Conservation (phyloP, 163 green algal genomes). For the Smithsoniella earleae region DNA sequence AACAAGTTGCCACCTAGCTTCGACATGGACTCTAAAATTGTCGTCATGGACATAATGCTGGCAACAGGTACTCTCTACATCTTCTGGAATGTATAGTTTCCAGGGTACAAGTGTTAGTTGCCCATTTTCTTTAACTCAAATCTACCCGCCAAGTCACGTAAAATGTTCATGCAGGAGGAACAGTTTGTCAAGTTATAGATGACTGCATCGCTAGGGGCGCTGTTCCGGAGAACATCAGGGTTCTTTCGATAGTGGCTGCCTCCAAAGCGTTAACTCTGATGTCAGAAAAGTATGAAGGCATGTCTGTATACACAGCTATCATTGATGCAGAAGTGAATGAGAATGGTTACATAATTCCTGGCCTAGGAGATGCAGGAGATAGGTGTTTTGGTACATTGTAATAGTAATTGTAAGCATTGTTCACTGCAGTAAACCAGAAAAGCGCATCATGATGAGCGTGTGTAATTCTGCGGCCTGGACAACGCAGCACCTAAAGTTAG, state of each 20-base stretch:
- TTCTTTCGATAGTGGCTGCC: constrained; percentile 67
- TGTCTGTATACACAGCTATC: constrained; percentile 71
- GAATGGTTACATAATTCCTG: constrained; percentile 82
- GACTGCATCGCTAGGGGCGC: constrained; percentile 69
- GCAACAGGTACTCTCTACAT: constrained; percentile 60
- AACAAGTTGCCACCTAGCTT: constrained; percentile 82
- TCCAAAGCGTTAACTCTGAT: constrained; percentile 75
- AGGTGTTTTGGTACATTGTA: constrained; percentile 63
- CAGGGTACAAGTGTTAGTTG: constrained; percentile 6
- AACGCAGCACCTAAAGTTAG: too few species aligned
- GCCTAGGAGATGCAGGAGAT: constrained; percentile 85
- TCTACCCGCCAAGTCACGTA: too few species aligned
- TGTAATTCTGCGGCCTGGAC: too few species aligned
- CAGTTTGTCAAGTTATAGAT: constrained; percentile 52
- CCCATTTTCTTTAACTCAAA: too few species aligned
- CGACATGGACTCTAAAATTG: constrained; percentile 57
- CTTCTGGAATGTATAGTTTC: background rate
- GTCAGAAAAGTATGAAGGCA: constrained; percentile 64
- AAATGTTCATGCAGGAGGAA: constrained; percentile 32
- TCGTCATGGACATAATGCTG: constrained; percentile 84
- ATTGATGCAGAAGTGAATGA: constrained; percentile 88
- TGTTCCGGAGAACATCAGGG: constrained; percentile 60
- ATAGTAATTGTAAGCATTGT: background rate
- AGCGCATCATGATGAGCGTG: too few species aligned
- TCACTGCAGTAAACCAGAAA: too few species aligned